Base-by-base conservation (phyloP, 2,329 filamentous ascomycete genomes). In the Paraphaeosphaeria minitans region DNA sequence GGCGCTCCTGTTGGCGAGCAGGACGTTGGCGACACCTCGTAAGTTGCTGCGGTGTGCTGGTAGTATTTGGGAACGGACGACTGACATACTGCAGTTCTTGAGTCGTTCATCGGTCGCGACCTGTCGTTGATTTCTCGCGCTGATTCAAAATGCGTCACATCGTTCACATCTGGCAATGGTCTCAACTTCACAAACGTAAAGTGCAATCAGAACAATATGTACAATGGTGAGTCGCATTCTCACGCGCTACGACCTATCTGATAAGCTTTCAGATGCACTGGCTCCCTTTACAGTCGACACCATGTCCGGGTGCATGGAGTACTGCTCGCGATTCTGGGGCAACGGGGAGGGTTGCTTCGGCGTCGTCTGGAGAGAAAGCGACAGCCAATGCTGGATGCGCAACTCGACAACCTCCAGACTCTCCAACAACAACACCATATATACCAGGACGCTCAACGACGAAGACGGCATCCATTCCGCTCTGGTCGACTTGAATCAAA, bases 251-350 rank as follows among this genome's bases (percentile, higher is more conserved):
- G 16, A n/a, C n/a, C 1, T 10, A 8, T 22, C 55, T 66, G 31
- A 68, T 31, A 58, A 27, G 27, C 10, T n/a, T 29, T 33, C 31
- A 70, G 69, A 73, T 59, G 69, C 68, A 4, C 16, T 58, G 45
- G 49, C 16, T 13, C 53, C 64, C 5, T 69, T 71, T 55, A 54
- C 45, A 6, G 58, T 63, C 7, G 42, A 52, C 14, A 65, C 58
- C 13, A 69, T 69, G 63, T 24, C 56, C 37, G 69, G 66, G 14
- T 75, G 71, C 45, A 68, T 75, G 66, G 71, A 73, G 29, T 69
- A 61, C 41, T 75, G 72, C 57, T 74, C 71, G 27, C 62, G 72
- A 42, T 75, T 61, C 57, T 70, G 67, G 67, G 71, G 71, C 14
- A 52, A 62, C 0, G 58, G 66, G 33, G 71, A 70, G 59, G 72